Base-by-base conservation (phyloP, 768 basidiomycete species). In the Podaxis rugospora region DNA sequence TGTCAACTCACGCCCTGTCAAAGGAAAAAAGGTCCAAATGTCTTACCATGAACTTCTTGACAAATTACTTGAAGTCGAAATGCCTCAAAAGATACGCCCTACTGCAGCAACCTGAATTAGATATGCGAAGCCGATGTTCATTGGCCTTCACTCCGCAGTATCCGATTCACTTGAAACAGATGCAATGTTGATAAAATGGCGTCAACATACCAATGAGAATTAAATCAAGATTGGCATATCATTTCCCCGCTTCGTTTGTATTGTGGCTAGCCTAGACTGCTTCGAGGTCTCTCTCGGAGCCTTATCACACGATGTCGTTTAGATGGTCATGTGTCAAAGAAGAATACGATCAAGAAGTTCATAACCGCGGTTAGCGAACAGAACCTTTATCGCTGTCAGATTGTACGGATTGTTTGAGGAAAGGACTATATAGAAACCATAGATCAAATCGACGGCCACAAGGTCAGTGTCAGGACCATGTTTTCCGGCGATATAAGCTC, bases 401-500 rank as follows among this genome's bases (percentile, higher is more conserved):
- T 13, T 44, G 6, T 44, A 44, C 18, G n/a, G 42, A 44, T 16
- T 16, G 42, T 44, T n/a, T 44, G 42, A 2, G 18, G n/a, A 18
- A 9, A 16, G 16, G 42, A 44, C 18, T 44, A n/a, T 44, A 44
- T 44, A 11, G 40, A 40, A 14, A 40, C 11, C 40, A 44, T 9
- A n/a, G 42, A 44, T 44, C 42, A 44, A 44, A 44, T n/a, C 7
- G 42, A 18, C n/a, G 14, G n/a, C 16, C 16, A 44, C n/a, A 14
- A 47, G 14, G 42, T 44, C 36, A 23, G 18, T 18, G 47, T 18
- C 18, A 49, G 40, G 25, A 50, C 21, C 36, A 25, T 37, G 44
- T 57, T 27, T 37, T 57, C 47, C 47, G 57, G 46, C 47, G 57
- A 57, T 57, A 21, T 36, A 35, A 27, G 35, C 16, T 57, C 28